Conservation (phyloP, 192 early-diverging fungal species). For the Diversispora eburnea region DNA sequence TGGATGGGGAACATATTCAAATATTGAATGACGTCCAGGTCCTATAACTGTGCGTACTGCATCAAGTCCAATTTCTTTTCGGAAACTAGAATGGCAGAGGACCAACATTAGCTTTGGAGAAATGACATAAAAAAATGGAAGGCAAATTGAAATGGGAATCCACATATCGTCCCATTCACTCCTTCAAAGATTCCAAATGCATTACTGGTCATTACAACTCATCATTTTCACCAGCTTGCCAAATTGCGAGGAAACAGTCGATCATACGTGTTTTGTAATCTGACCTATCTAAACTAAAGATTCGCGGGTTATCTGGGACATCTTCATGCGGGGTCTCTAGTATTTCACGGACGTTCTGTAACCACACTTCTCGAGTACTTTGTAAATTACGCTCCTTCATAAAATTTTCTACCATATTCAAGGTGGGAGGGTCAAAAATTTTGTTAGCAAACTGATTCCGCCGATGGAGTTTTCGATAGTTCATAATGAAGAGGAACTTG, state of each 20-base stretch:
- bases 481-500: conserved; percentile 38
- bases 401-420: conserved; percentile 11
- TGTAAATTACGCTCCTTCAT: conserved; percentile 34
- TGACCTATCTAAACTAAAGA: conserved; percentile 2
- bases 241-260: conserved; percentile 30
- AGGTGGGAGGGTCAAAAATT: conserved; percentile 17
- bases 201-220: conserved; percentile 36
- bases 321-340: conserved; percentile 30
- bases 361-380: conserved; percentile 36
- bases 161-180: neutral
- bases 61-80: conserved; percentile 3
- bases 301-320: conserved; percentile 13
- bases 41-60: neutral
- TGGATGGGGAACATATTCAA: conserved; percentile 19
- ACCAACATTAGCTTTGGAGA: conserved; percentile 36
- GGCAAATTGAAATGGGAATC: conserved; percentile 12
- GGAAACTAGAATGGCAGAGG: conserved; percentile 15
- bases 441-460: conserved; percentile 26
- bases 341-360: conserved; percentile 37
- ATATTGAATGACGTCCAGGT: conserved; percentile 3
- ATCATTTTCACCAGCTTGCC: conserved; percentile 38
- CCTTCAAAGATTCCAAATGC: conserved; percentile 39
- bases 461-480: conserved; percentile 30
- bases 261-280: conserved; percentile 6
- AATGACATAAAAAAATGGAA: conserved; percentile 35